phyloP scores from a whole-genome alignment of 345 rosid genomes.

The Brassica juncea region DNA sequence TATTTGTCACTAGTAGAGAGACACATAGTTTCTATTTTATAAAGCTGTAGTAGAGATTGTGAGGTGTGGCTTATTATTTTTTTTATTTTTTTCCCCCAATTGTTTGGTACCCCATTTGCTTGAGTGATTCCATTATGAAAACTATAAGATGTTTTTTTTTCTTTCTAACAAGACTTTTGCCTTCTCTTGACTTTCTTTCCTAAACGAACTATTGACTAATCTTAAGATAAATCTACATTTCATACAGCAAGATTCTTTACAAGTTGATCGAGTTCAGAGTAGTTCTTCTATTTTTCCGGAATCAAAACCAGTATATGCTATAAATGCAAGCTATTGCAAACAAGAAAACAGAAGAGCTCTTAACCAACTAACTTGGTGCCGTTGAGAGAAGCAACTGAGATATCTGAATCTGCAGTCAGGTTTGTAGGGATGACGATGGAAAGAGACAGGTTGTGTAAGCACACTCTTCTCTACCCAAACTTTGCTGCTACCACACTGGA shows the following conservation, averaged over 20 bases:
- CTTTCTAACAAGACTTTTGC: slow-evolving; percentile 3
- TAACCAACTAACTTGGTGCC: slow-evolving; percentile 25
- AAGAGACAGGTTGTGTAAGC: slow-evolving; percentile 69
- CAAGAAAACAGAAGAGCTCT: slow-evolving; percentile 5
- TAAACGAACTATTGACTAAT: background rate
- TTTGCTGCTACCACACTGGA: background rate
- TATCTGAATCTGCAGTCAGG: slow-evolving; percentile 9
- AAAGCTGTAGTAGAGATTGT: slow-evolving; percentile 35
- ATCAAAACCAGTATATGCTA: slow-evolving; percentile 21
- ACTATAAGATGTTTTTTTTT: background rate
- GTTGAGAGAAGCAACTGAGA: slow-evolving; percentile 14
- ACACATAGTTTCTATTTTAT: slow-evolving; percentile 29
- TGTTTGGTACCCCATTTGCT: background rate
- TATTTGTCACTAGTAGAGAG: background rate
- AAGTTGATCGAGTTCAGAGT: slow-evolving; percentile 7
- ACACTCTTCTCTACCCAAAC: slow-evolving; percentile 13
- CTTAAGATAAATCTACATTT: slow-evolving; percentile 4
- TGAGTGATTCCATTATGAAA: background rate
- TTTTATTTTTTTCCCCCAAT: background rate
- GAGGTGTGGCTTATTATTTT: slow-evolving; percentile 21
- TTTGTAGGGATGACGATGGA: slow-evolving; percentile 43
- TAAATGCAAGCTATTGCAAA: slow-evolving; percentile 5
- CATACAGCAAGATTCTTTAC: slow-evolving; percentile 14
- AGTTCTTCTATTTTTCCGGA: slow-evolving; percentile 13
- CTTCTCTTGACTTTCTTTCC: slow-evolving; percentile 14